Conservation (phyloP, 306 rosid species). For the Castanea mollissima region DNA sequence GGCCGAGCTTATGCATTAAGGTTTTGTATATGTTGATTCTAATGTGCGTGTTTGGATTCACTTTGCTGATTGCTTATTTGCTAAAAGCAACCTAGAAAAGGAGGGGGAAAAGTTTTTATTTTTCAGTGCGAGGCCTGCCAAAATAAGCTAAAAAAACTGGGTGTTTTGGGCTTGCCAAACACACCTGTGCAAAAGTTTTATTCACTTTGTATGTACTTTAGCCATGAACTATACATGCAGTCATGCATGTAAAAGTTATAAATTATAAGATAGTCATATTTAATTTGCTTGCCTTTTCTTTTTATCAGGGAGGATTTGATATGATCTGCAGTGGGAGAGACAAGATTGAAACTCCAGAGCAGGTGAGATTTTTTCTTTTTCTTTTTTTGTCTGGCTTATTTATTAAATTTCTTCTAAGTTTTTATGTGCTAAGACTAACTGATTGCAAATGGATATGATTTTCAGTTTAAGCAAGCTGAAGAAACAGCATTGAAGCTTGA, state of each 20-base stretch:
- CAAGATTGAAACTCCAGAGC: constrained; percentile 99
- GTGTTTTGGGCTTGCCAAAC: no score
- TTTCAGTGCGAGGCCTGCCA: no score
- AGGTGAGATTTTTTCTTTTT: constrained; percentile 49
- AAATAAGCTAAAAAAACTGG: no score
- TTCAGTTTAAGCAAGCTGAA: constrained; percentile 91
- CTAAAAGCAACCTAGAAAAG: no score
- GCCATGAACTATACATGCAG: background rate
- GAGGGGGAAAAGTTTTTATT: no score
- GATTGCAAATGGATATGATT: constrained; percentile 23
- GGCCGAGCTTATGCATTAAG: no score
- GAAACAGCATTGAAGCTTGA: constrained; percentile 84
- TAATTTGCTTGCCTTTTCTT: constrained; percentile 2
- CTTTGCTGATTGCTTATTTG: no score
- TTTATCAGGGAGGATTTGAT: constrained; percentile 94
- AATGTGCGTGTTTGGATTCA: background rate
- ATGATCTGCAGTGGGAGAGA: constrained; percentile 99
- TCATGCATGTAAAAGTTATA: background rate
- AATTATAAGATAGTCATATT: constrained; percentile 2
- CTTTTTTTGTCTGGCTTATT: constrained; percentile 1
- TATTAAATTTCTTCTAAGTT: background rate
- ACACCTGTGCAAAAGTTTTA: background rate
- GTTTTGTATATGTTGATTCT: background rate
- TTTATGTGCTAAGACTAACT: constrained; percentile 17
- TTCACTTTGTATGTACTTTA: background rate